Percentiles rank a stretch among this genome's conserved stretches.
These are phyloP conservation scores for Euphorbia pulcherrima DNA, from an alignment of 345 rosid species.

Conservation along the genomic window DNA sequence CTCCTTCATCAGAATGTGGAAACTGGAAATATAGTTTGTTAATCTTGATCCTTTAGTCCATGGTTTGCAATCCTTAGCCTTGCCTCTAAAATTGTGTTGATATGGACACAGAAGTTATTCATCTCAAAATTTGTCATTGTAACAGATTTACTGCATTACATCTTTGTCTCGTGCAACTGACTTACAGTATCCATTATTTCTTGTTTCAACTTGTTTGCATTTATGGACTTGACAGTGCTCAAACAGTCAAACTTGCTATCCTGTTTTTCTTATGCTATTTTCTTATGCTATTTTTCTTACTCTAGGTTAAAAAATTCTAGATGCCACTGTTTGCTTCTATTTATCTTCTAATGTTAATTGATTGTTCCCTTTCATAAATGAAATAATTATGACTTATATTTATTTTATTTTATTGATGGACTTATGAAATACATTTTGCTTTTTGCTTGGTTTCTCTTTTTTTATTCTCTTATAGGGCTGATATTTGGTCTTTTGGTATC, in stretches of 20 bases:
- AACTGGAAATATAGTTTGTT: neutral
- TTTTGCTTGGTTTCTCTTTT: constrained; percentile 22
- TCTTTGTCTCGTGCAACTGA: no score
- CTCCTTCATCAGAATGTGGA: neutral
- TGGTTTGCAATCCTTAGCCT: neutral
- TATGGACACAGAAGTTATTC: no score
- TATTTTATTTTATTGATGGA: neutral
- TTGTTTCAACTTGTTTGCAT: no score
- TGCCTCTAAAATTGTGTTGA: no score
- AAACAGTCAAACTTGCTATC: neutral
- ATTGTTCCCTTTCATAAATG: neutral
- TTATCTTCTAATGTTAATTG: no score
- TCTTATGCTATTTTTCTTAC: neutral
- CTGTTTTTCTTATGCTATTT: neutral
- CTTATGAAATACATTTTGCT: constrained; percentile 8
- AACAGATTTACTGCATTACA: no score
- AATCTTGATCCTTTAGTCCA: neutral
- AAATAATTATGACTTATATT: neutral
- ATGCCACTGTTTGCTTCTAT: neutral
- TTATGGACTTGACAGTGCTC: no score
- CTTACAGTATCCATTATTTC: no score
- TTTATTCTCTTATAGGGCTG: constrained; percentile 65
- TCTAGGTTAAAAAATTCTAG: neutral
- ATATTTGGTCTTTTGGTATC: constrained; percentile 98
- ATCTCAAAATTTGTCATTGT: no score